Base-by-base conservation (phyloP, 306 rosid species). In the Astragalus glycyphyllos region DNA sequence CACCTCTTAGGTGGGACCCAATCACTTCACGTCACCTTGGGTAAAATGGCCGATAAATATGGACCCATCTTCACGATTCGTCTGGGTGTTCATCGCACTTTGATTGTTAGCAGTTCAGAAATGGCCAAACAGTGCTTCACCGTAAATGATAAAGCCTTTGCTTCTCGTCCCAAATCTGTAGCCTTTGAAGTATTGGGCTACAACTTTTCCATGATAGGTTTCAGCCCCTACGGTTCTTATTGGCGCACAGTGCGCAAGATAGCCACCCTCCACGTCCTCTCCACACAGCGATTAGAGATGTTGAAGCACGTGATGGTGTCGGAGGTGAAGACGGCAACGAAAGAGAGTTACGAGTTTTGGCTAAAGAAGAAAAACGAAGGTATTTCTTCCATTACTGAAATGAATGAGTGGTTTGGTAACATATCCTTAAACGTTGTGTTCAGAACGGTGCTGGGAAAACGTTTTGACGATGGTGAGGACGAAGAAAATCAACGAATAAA, bases 171-270 rank as follows among this genome's bases (percentile, higher is more conserved):
- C 0, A 81, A 75, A 47, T 15, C 57, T 2, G 0, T 81, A 0
- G 79, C 81, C 11, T 40, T 58, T 7, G 72, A 84, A 65, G 1
- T 78, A 1, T n/a, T 81, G 29, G 83, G 82, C 0, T 47, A 38
- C 14, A 48, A 78, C 48, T 57, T 7, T 31, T 47, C 82, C 11
- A 78, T 71, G 85, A 1, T 83, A 0, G 84, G 65, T 2, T 57
- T 64, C 41, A 69, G 71, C 4, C 80, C 77, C 1, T 83, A 83
- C 10, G 82, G 86, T 5, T n/a, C 77, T 0, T 75, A 78, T 0
- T 86, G 90, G 90, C 86, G 90, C 12, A 17, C 49, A 0, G 8
- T 78, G 5, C 85, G 87, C 3, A 86, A 81, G 67, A 66, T 83
- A 3, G 67, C 81, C 16, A 65, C 64, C 0, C 3, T 51, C 0